Evolutionary conservation across 164 flowering plant genomes (phyloP), one percentile per base, ranked within the genome.

Genomic region (Stephania japonica): DNA sequence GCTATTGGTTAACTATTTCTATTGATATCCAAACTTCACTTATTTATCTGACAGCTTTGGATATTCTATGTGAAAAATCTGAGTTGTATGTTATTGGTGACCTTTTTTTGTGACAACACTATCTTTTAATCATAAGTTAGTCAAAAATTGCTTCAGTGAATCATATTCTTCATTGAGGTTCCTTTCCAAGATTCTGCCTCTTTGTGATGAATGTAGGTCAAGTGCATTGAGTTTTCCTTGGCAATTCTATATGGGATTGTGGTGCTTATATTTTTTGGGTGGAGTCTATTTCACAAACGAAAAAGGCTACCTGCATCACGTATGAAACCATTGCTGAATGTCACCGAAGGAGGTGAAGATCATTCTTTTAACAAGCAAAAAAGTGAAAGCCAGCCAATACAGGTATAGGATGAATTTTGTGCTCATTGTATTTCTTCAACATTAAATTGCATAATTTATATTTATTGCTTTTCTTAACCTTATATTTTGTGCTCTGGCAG

Each of bases 211-310:
- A n/a, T 89, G 85, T 91, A 96, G 99, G 90, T 87, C 32, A 92
- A 87, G 83, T 96, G 99, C 76, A 53, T 96, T 69, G 98, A 96
- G 67, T 78, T 93, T 47, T 74, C 92, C 56, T 70, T 96, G 56
- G 82, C 94, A 24, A 79, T 93, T 65, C 63, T 91, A 26, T 96
- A 91, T 75, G 81, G 92, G 65, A 59, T 93, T 63, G 72, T 91
- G 75, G 90, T 86, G 72, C 80, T 88, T 66, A 61, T 82, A 67
- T 86, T 96, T 79, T 77, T 92, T 42, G 97, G 97, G 38, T 93
- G 98, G 97, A 88, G 93, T 26, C 80, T 88, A 69, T 83, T 87
- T 75, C 85, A 87, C 71, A 86, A 84, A 59, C 77, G 80, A 75
- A 85, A 83, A 78, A 80, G 72, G 66, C 84, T 73, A 65, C 75